Evolutionary conservation across 371 early-diverging fungal species (phyloP).

Genomic region (Mucor velutinosus): DNA sequence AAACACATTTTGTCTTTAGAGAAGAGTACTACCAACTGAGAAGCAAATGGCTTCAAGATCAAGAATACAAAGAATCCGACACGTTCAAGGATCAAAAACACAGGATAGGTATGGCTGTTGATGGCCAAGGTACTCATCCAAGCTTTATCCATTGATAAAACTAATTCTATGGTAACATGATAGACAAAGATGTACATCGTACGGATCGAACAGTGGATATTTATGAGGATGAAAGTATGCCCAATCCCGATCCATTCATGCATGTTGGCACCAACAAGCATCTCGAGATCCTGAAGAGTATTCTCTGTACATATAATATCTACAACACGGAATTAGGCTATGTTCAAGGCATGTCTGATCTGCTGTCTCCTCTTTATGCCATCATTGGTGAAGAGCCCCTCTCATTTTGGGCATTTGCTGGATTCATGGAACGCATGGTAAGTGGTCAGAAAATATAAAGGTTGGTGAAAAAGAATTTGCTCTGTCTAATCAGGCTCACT

Average conservation of each 20-base stretch:
- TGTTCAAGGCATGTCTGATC: conserved; percentile 98
- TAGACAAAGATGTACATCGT: conserved; percentile 92
- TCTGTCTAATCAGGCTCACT: background rate
- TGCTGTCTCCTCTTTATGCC: conserved; percentile 85
- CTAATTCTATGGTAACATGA: background rate
- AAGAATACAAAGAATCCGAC: conserved; percentile 47
- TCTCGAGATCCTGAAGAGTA: conserved; percentile 78
- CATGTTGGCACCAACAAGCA: conserved; percentile 63
- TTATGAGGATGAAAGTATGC: conserved; percentile 71
- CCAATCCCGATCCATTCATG: conserved; percentile 57
- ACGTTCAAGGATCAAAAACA: conserved; percentile 80
- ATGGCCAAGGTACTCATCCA: background rate
- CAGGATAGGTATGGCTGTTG: conserved; percentile 66
- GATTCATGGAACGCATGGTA: conserved; percentile 88
- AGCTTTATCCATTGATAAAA: background rate
- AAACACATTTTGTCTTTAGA: conserved; percentile 25
- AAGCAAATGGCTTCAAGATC: conserved; percentile 71
- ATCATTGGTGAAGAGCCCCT: conserved; percentile 83
- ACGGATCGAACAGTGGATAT: conserved; percentile 86
- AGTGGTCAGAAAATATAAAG: conserved; percentile 5
- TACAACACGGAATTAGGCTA: conserved; percentile 69
- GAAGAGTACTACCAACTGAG: conserved; percentile 72
- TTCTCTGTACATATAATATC: conserved; percentile 87
- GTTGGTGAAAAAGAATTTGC: background rate
- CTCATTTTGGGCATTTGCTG: conserved; percentile 88